Evolutionary conservation across 441 rosid genomes (phyloP), one percentile per base, ranked within the genome.

Genomic region (Caryocar brasiliense): DNA sequence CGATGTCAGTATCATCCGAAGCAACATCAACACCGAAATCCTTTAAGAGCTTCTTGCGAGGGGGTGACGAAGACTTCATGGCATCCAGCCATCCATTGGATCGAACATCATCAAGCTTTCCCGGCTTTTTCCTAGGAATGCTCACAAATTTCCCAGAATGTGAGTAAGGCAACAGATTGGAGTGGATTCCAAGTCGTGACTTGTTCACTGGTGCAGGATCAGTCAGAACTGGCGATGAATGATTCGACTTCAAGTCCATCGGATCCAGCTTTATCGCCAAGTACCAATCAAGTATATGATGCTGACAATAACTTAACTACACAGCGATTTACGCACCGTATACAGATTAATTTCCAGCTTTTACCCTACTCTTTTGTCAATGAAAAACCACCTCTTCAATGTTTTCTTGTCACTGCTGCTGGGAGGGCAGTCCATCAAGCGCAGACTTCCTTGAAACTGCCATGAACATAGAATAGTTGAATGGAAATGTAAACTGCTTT

Each of bases 1-100:
- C 73, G 54, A 50, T 54, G 45, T 82, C 87, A 35, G 58, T n/a
- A 64, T 81, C 91, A 55, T 86, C 87, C 0, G 78, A 51, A 54
- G 73, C 69, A 57, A 58, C 63, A 22, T 80, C 93, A 11, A 65
- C 32, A 46, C 24, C 73, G 39, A 77, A 67, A 64, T 71, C 80
- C 73, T 76, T 82, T 27, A 67, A 50, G 10, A 75, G 59, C 72
- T 72, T 86, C 70, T 91, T 91, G 17, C 82, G 85, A 32, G 95
- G 92, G 49, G 96, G 98, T n/a, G 95, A 90, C 2, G 98, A 90
- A 5, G 97, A 83, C 60, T 71, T 84, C 97, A 90, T 90, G 40
- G 92, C 90, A 58, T 91, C 93, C 9, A 84, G 74, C 92, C 96
- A 91, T 18, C 90, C 96, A 48, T 82, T 86, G 10, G 83, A 84